phyloP scores from a whole-genome alignment of 2,329 filamentous ascomycete genomes.

The Colletotrichum somersetense region DNA sequence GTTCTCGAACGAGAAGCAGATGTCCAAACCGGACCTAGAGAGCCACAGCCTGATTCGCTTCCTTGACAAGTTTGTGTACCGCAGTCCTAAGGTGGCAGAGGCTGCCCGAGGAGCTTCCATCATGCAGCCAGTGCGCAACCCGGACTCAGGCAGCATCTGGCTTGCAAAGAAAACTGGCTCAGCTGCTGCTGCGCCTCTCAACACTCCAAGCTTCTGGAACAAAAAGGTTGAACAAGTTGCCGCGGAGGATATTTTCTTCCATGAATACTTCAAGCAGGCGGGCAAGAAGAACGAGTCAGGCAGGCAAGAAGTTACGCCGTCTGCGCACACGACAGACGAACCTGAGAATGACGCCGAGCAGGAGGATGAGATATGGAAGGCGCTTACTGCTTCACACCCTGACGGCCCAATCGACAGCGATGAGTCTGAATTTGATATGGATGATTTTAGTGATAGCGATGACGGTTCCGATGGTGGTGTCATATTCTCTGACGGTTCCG shows the following conservation, averaged over 20 bases:
- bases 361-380: slow-evolving; percentile 92
- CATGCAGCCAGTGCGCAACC: slow-evolving; percentile 87
- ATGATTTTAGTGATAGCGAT: slow-evolving; percentile 60
- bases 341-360: slow-evolving; percentile 67
- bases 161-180: slow-evolving; percentile 63
- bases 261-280: slow-evolving; percentile 89
- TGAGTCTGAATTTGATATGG: slow-evolving; percentile 64
- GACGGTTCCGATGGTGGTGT: slow-evolving; percentile 43
- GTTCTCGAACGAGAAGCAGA: slow-evolving; percentile 75
- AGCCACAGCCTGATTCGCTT: slow-evolving; percentile 95
- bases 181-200: slow-evolving; percentile 67
- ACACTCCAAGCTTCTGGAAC: slow-evolving; percentile 91
- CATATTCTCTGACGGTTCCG: slow-evolving; percentile 51
- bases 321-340: slow-evolving; percentile 56
- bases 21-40: slow-evolving; percentile 89
- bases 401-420: slow-evolving; percentile 79
- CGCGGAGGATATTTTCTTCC: slow-evolving; percentile 97
- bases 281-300: slow-evolving; percentile 71
- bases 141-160: slow-evolving; percentile 69
- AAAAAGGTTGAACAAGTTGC: slow-evolving; percentile 90
- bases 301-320: slow-evolving; percentile 67
- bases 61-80: slow-evolving; percentile 98
- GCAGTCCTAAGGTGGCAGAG: slow-evolving; percentile 82
- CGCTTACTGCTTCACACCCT: slow-evolving; percentile 83
- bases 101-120: slow-evolving; percentile 84